Base-by-base conservation (phyloP, 352 stramenopile species). In the Phytophthora cactorum region DNA sequence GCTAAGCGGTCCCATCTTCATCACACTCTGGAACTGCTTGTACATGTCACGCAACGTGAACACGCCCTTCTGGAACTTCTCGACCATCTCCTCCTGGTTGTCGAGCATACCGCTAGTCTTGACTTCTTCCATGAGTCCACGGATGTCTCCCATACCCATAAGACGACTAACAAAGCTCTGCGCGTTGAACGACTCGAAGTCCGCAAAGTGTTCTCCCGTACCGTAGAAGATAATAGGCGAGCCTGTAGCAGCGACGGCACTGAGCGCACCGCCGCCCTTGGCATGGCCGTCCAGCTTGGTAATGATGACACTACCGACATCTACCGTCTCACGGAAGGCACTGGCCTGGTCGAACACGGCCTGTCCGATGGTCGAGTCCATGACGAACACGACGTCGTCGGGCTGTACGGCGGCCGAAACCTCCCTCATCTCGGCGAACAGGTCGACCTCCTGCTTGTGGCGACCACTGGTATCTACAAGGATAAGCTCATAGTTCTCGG, bases 371-470 rank as follows among this genome's bases (percentile, higher is more conserved):
- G 97, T 99, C 27, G 97, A 99, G 87, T 99, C 97, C 94, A 99
- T 99, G 38, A 99, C 97, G 68, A 99, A 99, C 38, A 99, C 92
- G 1, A 98, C 95, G 66, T 99, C 98, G 65, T 99, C 96, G 0
- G 98, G 98, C 59, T 90, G 64, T 15, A 99, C 95, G 0, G 94
- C 96, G 4, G 93, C 89, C n/a, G 91, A 88, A 47, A 99, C 98
- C 81, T 99, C 97, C 66, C 97, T 86, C 98, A 99, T 99, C 75
- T 99, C 98, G 25, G 98, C 97, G 74, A 99, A 99, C 60, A 99
- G 72, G 15, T 97, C 97, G 1, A 91, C 77, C 66, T 99, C 97
- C 79, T 99, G 98, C 72, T 98, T 97, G 86, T 99, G 98, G 34
- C 98, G 88, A 69, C 98, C 98, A 68, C 92, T 98, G 0, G 97